These are phyloP conservation scores for Verticillium dahliae DNA, from an alignment of 2,329 filamentous ascomycete species.

Conservation along the genomic window DNA sequence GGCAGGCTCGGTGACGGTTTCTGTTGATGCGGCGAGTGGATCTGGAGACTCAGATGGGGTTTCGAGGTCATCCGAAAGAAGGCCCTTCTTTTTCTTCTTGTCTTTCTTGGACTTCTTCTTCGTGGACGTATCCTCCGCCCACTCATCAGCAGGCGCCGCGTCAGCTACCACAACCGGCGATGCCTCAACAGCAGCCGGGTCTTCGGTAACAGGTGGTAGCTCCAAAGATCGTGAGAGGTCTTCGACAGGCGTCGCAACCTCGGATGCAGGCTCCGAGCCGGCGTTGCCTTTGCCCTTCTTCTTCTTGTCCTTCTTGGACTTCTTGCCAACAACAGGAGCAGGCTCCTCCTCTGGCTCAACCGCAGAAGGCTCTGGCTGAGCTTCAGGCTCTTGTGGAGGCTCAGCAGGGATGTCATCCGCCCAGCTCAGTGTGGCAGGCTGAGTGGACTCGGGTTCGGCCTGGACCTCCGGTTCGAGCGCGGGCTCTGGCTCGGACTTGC, in stretches of 20 bases:
- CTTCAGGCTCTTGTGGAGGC: slow-evolving; percentile 15
- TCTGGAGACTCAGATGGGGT: not conserved
- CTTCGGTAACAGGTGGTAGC: slow-evolving; percentile 5
- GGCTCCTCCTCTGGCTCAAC: slow-evolving; percentile 11
- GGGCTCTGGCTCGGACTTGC: slow-evolving; percentile 14
- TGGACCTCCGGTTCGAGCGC: slow-evolving; percentile 6
- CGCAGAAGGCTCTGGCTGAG: not conserved
- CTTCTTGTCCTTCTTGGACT: slow-evolving; percentile 16
- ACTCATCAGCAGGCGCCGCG: not conserved
- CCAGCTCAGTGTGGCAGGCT: not conserved
- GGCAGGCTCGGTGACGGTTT: not conserved
- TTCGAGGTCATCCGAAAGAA: slow-evolving; percentile 7
- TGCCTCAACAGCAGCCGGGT: not conserved
- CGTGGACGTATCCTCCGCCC: too few species aligned
- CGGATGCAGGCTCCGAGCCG: slow-evolving; percentile 2
- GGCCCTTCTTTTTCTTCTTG: slow-evolving; percentile 20
- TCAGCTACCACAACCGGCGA: not conserved
- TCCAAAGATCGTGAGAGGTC: slow-evolving; percentile 1
- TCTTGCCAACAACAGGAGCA: slow-evolving; percentile 16
- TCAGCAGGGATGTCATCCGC: slow-evolving; percentile 18
- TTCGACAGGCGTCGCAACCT: slow-evolving; percentile 1
- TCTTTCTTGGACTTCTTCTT: slow-evolving; percentile 20
- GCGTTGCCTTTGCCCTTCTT: slow-evolving; percentile 10
- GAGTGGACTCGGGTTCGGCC: not conserved
- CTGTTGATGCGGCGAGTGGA: slow-evolving; percentile 2